phyloP scores from a whole-genome alignment of 2,329 filamentous ascomycete species.

The Dactylellina cionopaga region DNA sequence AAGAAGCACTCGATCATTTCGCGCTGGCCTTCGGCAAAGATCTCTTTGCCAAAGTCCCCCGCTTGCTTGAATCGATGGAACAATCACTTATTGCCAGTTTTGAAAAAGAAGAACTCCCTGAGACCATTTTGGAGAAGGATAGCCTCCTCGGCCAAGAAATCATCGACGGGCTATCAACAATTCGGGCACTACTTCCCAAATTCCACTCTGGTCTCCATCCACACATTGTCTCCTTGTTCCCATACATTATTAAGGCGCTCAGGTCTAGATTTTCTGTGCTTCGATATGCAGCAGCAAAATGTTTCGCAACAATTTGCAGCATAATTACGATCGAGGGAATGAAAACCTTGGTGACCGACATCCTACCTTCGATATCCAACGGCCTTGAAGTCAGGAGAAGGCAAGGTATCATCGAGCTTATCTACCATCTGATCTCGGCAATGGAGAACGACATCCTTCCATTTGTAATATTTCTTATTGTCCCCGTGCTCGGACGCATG shows the following conservation, averaged over 20 bases:
- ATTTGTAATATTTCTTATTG: constrained; percentile 98
- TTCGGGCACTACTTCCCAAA: constrained; percentile 92
- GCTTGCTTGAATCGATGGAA: constrained; percentile 82
- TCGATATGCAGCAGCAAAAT: constrained; percentile 95
- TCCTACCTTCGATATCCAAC: constrained; percentile 91
- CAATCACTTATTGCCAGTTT: constrained; percentile 80
- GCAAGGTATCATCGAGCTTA: constrained; percentile 91
- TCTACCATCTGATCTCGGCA: constrained; percentile 96
- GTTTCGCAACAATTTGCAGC: constrained; percentile 95
- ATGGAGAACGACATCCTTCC: constrained; percentile 97
- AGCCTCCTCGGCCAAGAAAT: constrained; percentile 86
- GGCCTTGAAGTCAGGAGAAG: constrained; percentile 86
- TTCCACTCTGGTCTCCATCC: constrained; percentile 77
- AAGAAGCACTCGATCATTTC: constrained; percentile 90
- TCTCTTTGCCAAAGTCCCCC: constrained; percentile 84
- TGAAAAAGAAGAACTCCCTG: constrained; percentile 72
- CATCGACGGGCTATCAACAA: constrained; percentile 90
- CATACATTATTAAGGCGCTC: constrained; percentile 84
- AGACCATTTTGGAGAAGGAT: constrained; percentile 77
- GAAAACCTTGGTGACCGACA: constrained; percentile 92
- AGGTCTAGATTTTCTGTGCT: constrained; percentile 90
- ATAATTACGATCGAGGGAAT: constrained; percentile 94
- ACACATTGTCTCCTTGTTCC: constrained; percentile 84
- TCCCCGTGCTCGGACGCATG: constrained; percentile 96
- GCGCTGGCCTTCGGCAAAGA: constrained; percentile 79